phyloP scores from a whole-genome alignment of 1,284 basidiomycete genomes.

The Cystobasidium pallidum region DNA sequence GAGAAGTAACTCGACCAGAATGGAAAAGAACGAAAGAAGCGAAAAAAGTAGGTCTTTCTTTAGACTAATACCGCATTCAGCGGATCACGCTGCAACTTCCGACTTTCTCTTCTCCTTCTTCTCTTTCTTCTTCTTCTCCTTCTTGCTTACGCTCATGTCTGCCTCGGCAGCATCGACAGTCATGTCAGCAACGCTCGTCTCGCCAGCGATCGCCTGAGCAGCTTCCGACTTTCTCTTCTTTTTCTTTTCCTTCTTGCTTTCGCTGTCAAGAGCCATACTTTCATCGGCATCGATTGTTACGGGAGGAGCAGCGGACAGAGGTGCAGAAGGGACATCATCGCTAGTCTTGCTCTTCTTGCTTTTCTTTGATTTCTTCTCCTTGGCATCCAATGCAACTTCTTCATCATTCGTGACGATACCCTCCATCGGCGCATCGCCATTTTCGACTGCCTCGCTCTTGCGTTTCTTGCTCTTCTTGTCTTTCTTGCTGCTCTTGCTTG shows the following conservation, averaged over 20 bases:
- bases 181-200: slow-evolving; percentile 40
- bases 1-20: not conserved
- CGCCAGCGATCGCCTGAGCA: slow-evolving; percentile 36
- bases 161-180: slow-evolving; percentile 37
- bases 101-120: slow-evolving; percentile 45
- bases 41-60: too few species aligned
- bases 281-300: slow-evolving; percentile 16
- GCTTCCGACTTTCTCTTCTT: slow-evolving; percentile 45
- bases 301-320: slow-evolving; percentile 39
- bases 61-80: not conserved
- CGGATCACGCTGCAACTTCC: slow-evolving; percentile 17
- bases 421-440: slow-evolving; percentile 40
- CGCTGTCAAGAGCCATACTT: slow-evolving; percentile 30
- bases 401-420: slow-evolving; percentile 16
- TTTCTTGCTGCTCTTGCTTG: slow-evolving; percentile 47
- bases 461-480: slow-evolving; percentile 47
- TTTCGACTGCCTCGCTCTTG: slow-evolving; percentile 40
- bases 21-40: not conserved
- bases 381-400: slow-evolving; percentile 29
- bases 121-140: slow-evolving; percentile 44
- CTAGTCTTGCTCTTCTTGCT: slow-evolving; percentile 45
- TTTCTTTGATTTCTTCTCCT: slow-evolving; percentile 43
- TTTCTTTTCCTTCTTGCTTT: slow-evolving; percentile 48
- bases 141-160: slow-evolving; percentile 46
- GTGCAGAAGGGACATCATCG: slow-evolving; percentile 33